Evolutionary conservation across 352 stramenopile species (phyloP).

Genomic region (Globisporangium yorkense): DNA sequence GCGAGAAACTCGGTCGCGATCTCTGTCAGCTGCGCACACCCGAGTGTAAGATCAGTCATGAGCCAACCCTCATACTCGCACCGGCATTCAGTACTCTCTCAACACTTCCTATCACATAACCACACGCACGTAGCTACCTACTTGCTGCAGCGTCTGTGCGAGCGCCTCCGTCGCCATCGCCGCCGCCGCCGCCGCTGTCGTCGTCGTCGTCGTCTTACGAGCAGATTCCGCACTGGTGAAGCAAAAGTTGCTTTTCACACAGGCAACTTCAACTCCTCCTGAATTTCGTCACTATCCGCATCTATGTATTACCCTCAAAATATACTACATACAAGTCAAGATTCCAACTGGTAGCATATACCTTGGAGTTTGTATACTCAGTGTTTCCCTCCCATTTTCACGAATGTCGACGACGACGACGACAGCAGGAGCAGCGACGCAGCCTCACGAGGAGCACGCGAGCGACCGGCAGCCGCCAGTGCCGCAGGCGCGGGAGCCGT

Average conservation of each 20-base stretch:
- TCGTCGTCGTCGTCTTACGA: constrained; percentile 13
- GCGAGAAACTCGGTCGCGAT: constrained; percentile 10
- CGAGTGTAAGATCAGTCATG: background rate
- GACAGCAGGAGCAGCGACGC: too few species aligned
- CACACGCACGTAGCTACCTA: background rate
- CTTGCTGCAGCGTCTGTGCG: constrained; percentile 22
- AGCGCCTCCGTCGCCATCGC: constrained; percentile 15
- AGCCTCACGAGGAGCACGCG: background rate
- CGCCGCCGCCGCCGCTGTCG: constrained; percentile 5
- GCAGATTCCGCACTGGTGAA: constrained; percentile 16
- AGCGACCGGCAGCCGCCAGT: background rate
- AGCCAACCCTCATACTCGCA: background rate
- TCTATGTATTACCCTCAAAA: background rate
- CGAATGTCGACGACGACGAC: background rate
- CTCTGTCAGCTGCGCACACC: constrained; percentile 9
- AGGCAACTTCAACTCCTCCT: constrained; percentile 17
- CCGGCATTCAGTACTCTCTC: too few species aligned
- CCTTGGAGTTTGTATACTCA: background rate
- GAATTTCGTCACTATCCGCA: background rate
- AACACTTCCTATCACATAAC: too few species aligned
- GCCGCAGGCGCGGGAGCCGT: constrained; percentile 9
- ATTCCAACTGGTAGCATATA: background rate
- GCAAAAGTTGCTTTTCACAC: background rate
- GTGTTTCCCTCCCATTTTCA: background rate
- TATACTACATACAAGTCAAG: background rate